These are phyloP conservation scores for Vanderwaltozyma tropicalis DNA, from an alignment of 805 yeast species.

Conservation along the genomic window DNA sequence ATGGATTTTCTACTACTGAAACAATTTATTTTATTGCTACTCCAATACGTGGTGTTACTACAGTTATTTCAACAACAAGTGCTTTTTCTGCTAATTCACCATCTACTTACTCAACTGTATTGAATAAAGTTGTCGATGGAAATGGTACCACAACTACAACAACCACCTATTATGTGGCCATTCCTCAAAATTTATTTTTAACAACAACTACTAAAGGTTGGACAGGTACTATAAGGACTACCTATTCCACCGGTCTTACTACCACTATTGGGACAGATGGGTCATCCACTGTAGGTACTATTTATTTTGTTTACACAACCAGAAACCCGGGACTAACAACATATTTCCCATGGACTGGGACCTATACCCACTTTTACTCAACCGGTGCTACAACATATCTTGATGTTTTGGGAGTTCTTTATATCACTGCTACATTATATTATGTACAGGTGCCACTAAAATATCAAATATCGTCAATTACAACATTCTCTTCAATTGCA, in stretches of 20 bases:
- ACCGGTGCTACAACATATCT: too few relatives aligned
- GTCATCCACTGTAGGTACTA: neutral
- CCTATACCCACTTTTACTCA: constrained; percentile 2
- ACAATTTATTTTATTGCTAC: neutral
- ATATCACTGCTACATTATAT: too few relatives aligned
- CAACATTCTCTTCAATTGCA: neutral
- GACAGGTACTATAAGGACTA: neutral
- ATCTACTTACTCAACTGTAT: constrained; percentile 1
- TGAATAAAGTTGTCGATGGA: constrained; percentile 1
- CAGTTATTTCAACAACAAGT: neutral
- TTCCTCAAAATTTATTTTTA: neutral
- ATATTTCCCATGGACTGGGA: constrained; percentile 3
- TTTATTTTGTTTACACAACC: neutral
- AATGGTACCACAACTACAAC: neutral
- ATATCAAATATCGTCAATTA: too few relatives aligned
- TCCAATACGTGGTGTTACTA: neutral
- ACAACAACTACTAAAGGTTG: neutral
- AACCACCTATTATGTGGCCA: neutral
- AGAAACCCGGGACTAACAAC: constrained; percentile 1
- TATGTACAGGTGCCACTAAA: neutral
- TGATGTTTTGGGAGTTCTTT: too few relatives aligned
- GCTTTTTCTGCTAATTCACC: neutral
- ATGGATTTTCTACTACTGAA: neutral
- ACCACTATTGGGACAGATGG: constrained; percentile 1
- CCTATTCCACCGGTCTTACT: too few relatives aligned